Evolutionary conservation across 2,329 filamentous ascomycete species (phyloP).

Genomic region (Fulvia fulva): DNA sequence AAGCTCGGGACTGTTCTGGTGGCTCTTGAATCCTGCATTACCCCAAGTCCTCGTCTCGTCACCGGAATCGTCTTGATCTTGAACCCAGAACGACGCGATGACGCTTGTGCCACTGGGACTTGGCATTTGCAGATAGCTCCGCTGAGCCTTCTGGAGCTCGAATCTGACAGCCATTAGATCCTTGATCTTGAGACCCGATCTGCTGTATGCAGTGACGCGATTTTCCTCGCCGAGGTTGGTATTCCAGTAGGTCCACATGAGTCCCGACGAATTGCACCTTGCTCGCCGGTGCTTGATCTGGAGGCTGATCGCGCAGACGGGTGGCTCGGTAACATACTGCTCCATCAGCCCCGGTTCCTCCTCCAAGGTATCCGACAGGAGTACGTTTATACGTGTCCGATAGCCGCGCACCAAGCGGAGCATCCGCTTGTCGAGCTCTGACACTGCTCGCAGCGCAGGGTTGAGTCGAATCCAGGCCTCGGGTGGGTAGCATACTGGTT

Average conservation of each 20-base stretch:
- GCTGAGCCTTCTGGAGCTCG: background rate
- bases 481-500: too few species aligned
- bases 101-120: too few species aligned
- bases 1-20: too few species aligned
- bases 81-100: too few species aligned
- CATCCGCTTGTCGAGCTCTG: background rate
- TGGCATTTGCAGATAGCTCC: background rate
- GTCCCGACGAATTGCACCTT: background rate
- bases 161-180: background rate
- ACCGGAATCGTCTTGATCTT: too few species aligned
- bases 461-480: too few species aligned
- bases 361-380: background rate
- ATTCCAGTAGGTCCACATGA: too few species aligned
- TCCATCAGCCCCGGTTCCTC: background rate
- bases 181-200: background rate
- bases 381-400: background rate
- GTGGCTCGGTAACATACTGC: background rate
- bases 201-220: background rate
- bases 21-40: too few species aligned
- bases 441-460: too few species aligned
- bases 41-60: too few species aligned
- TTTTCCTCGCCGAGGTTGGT: background rate
- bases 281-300: too few species aligned
- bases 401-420: background rate
- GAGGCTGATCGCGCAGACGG: background rate